Evolutionary conservation across 1,284 basidiomycete species (phyloP).

Genomic region (Flammula alnicola): DNA sequence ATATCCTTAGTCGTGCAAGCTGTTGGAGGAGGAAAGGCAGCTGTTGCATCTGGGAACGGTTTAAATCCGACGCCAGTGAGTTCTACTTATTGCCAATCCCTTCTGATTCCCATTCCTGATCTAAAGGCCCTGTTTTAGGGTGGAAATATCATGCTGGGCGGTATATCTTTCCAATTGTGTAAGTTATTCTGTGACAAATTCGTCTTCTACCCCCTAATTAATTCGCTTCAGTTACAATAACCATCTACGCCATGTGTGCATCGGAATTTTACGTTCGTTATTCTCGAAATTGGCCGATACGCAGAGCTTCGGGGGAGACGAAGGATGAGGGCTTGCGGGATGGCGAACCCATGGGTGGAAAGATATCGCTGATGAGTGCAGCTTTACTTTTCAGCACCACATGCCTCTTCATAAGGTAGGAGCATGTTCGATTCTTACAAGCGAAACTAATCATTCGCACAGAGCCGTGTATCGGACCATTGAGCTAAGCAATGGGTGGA

Average conservation of each 20-base stretch:
- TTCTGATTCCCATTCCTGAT: neutral
- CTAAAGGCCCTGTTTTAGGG: slow-evolving; percentile 29
- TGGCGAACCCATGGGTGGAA: slow-evolving; percentile 7
- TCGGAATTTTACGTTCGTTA: slow-evolving; percentile 42
- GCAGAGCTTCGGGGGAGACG: neutral
- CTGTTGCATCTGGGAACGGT: slow-evolving; percentile 35
- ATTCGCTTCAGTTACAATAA: slow-evolving; percentile 35
- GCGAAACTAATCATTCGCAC: no score
- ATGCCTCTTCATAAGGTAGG: slow-evolving; percentile 41
- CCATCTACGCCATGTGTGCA: slow-evolving; percentile 37
- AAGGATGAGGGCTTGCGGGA: neutral
- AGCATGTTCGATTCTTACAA: no score
- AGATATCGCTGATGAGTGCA: slow-evolving; percentile 30
- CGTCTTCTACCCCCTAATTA: neutral
- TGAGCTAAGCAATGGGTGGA: slow-evolving; percentile 40
- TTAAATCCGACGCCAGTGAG: slow-evolving; percentile 25
- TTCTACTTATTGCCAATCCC: neutral
- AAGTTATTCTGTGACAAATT: slow-evolving; percentile 2
- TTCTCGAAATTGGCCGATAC: slow-evolving; percentile 30
- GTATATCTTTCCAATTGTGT: slow-evolving; percentile 41
- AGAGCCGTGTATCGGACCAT: slow-evolving; percentile 43
- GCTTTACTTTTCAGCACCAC: slow-evolving; percentile 36
- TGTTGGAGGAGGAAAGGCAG: slow-evolving; percentile 56
- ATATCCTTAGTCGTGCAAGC: slow-evolving; percentile 55
- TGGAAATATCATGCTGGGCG: slow-evolving; percentile 52